Conservation (phyloP, 2,329 filamentous ascomycete species). For the Epichloe scottii region DNA sequence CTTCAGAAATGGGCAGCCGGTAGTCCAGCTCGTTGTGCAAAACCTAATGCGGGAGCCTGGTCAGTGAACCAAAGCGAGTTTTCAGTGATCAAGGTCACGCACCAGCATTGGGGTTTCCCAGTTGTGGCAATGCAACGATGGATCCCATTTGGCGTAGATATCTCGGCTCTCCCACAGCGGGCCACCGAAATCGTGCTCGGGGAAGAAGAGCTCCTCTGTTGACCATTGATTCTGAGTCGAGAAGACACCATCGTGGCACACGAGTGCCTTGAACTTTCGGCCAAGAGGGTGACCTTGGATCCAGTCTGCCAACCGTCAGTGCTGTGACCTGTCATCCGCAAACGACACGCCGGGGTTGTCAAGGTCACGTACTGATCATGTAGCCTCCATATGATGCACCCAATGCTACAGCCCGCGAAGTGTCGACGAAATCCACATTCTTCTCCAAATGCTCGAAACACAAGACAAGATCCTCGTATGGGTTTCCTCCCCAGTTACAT, state of each 20-base stretch:
- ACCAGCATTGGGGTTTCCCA: slow-evolving; percentile 84
- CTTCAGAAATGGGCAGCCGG: slow-evolving; percentile 72
- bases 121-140: slow-evolving; percentile 46
- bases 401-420: slow-evolving; percentile 54
- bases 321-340: neutral
- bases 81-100: neutral
- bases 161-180: slow-evolving; percentile 48
- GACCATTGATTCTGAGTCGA: slow-evolving; percentile 53
- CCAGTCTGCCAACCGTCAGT: slow-evolving; percentile 48
- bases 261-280: slow-evolving; percentile 74
- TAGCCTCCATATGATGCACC: slow-evolving; percentile 66
- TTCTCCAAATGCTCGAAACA: slow-evolving; percentile 62
- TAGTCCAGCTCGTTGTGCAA: slow-evolving; percentile 91
- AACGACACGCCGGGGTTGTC: no score
- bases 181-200: slow-evolving; percentile 54
- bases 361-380: slow-evolving; percentile 50
- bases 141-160: slow-evolving; percentile 59
- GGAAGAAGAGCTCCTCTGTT: slow-evolving; percentile 60
- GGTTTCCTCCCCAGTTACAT: slow-evolving; percentile 71
- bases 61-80: neutral
- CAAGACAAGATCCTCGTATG: slow-evolving; percentile 71
- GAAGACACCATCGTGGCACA: slow-evolving; percentile 81
- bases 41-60: slow-evolving; percentile 22
- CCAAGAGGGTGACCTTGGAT: slow-evolving; percentile 79
- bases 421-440: slow-evolving; percentile 57